Evolutionary conservation across 352 stramenopile species (phyloP).

Genomic region (Phytophthora idaei): DNA sequence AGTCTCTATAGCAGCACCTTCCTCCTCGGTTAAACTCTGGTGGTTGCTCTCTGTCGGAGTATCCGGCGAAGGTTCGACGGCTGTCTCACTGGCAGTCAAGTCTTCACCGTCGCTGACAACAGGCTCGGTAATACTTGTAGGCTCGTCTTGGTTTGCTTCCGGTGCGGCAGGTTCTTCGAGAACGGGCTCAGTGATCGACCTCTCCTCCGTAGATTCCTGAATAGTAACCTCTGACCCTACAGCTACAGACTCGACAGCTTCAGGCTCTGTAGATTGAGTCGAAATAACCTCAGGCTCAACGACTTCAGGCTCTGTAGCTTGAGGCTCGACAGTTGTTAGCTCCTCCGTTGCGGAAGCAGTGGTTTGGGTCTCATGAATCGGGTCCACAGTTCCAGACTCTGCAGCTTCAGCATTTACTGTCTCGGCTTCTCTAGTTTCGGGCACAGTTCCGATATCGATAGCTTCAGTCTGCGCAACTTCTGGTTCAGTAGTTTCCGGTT

Average conservation of each 20-base stretch:
- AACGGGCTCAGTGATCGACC: not conserved
- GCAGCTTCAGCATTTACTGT: not conserved
- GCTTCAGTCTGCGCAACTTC: not conserved
- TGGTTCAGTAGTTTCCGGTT: not conserved
- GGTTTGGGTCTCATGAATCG: not conserved
- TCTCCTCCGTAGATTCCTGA: conserved; percentile 4
- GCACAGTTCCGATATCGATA: too few relatives aligned
- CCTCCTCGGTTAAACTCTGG: not conserved
- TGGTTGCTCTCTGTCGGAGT: not conserved
- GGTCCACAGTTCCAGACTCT: not conserved
- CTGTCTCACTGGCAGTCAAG: conserved; percentile 2
- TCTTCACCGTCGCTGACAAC: conserved; percentile 4
- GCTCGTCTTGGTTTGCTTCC: conserved; percentile 6
- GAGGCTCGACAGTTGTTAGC: not conserved
- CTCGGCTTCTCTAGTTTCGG: too few relatives aligned
- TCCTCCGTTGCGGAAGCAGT: not conserved
- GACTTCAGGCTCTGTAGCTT: not conserved
- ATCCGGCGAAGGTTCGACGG: not conserved
- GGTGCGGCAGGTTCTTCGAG: not conserved
- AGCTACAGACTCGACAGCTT: conserved; percentile 4
- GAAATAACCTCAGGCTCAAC: not conserved
- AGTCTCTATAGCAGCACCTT: not conserved
- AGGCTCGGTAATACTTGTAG: not conserved
- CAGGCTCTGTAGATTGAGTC: not conserved
- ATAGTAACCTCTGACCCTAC: not conserved